phyloP scores from a whole-genome alignment of 352 stramenopile species.

The Globisporangium cederbergense region DNA sequence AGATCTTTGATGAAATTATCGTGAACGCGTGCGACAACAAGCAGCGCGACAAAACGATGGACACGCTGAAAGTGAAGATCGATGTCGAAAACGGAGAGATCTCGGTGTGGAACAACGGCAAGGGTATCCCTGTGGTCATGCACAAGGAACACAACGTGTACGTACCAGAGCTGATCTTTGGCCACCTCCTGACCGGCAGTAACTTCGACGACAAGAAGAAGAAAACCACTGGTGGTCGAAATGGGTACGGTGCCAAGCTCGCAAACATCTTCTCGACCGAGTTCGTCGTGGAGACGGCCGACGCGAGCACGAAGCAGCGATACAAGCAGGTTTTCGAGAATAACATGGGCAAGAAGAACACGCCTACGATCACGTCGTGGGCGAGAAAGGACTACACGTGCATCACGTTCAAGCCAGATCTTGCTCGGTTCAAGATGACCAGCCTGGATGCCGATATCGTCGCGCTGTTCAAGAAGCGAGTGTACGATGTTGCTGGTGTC shows the following conservation, averaged over 20 bases:
- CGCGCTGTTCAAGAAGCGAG: constrained; percentile 94
- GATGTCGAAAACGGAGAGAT: constrained; percentile 91
- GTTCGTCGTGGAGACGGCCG: constrained; percentile 98
- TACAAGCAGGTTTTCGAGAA: constrained; percentile 91
- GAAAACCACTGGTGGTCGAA: constrained; percentile 92
- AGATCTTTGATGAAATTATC: constrained; percentile 99
- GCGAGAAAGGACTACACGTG: constrained; percentile 91
- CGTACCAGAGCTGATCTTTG: constrained; percentile 97
- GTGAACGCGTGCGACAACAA: constrained; percentile 99
- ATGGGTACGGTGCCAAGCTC: constrained; percentile 98
- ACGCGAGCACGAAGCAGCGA: constrained; percentile 88
- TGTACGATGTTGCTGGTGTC: constrained; percentile 96
- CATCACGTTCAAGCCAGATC: constrained; percentile 96
- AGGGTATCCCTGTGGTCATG: constrained; percentile 95
- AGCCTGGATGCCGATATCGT: constrained; percentile 93
- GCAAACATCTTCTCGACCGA: constrained; percentile 99
- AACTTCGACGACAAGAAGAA: constrained; percentile 99
- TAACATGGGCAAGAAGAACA: constrained; percentile 93
- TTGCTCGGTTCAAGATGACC: constrained; percentile 91
- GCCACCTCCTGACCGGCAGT: constrained; percentile 95
- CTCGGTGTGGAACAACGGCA: constrained; percentile 97
- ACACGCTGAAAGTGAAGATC: constrained; percentile 93
- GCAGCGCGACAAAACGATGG: constrained; percentile 96
- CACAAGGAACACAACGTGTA: constrained; percentile 98
- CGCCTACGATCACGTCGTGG: constrained; percentile 85